Evolutionary conservation across 441 rosid genomes (phyloP), one percentile per base, ranked within the genome.

Genomic region (Gossypium aridum): DNA sequence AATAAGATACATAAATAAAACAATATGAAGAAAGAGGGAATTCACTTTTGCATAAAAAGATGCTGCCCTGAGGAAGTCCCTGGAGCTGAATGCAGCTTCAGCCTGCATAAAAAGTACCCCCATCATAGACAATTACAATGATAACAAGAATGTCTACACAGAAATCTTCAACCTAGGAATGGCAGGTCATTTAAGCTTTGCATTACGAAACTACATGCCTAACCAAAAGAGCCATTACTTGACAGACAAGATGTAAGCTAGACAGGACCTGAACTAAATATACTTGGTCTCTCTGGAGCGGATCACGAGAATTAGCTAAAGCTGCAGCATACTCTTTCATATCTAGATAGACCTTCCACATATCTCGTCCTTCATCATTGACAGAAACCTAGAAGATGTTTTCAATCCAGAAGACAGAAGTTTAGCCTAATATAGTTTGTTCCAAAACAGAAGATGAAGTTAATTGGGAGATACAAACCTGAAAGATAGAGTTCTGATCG

Each of bases 281-380:
- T 73, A 96, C 95, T 91, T 91, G 99, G 83, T 94, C 98, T 77
- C 98, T 91, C 77, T 96, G 99, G 78, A 94, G 87, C 23, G 96
- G 94, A 76, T 91, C 98, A 66, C 90, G 92, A 70, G 97, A 91
- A 77, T 89, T 90, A 59, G 92, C 98, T 81, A 96, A 86, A 79
- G 98, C 96, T 77, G 99, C 92, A 85, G 98, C 94, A 85, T 89
- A 96, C 71, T 87, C 98, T 81, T 89, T 96, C 92, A 96, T 85
- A 86, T 94, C 93, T 77, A 94, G 87, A 84, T 96, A 89, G 74
- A 96, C 98, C 90, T 91, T 96, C 99, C 99, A 96, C 99, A 94
- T 94, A 83, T 94, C 98, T 72, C 96, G 89, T 71, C 90, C 92
- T 89, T 96, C 99, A 25, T 96, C 98, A 83, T 83, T 86, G 73